Conservation (phyloP, 2,329 filamentous ascomycete species). For the Cladobotryum protrusum region DNA sequence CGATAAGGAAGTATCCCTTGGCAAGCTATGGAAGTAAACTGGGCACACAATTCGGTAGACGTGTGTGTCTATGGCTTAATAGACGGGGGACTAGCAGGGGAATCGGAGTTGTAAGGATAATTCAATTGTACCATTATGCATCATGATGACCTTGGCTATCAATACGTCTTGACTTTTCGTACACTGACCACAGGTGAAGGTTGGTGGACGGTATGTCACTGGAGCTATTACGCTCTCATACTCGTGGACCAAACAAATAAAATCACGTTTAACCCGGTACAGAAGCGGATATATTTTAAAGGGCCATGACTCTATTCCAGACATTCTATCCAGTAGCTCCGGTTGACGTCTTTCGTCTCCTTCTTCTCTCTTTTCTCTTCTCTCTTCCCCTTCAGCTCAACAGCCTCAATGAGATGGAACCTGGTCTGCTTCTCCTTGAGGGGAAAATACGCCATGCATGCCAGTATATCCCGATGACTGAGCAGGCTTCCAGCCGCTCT, state of each 20-base stretch:
- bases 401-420: background rate
- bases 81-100: slow-evolving; percentile 22
- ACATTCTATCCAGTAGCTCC: too few species aligned
- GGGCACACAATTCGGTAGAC: slow-evolving; percentile 3
- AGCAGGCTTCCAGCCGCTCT: slow-evolving; percentile 56
- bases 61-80: slow-evolving; percentile 14
- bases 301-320: too few species aligned
- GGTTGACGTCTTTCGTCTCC: background rate
- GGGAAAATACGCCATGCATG: slow-evolving; percentile 48
- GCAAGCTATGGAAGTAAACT: slow-evolving; percentile 62
- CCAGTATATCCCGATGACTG: slow-evolving; percentile 57
- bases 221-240: too few species aligned
- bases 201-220: too few species aligned
- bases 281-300: too few species aligned
- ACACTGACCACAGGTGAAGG: too few species aligned
- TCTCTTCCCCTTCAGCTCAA: background rate
- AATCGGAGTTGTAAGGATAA: slow-evolving; percentile 29
- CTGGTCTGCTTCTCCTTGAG: slow-evolving; percentile 17
- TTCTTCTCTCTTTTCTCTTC: background rate
- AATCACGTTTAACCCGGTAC: too few species aligned
- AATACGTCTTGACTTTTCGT: background rate
- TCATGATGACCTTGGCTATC: background rate
- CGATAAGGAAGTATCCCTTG: slow-evolving; percentile 89
- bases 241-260: too few species aligned
- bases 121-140: slow-evolving; percentile 27